Base-by-base conservation (phyloP, 2,329 filamentous ascomycete species). In the Aspergillus spinulosporus region DNA sequence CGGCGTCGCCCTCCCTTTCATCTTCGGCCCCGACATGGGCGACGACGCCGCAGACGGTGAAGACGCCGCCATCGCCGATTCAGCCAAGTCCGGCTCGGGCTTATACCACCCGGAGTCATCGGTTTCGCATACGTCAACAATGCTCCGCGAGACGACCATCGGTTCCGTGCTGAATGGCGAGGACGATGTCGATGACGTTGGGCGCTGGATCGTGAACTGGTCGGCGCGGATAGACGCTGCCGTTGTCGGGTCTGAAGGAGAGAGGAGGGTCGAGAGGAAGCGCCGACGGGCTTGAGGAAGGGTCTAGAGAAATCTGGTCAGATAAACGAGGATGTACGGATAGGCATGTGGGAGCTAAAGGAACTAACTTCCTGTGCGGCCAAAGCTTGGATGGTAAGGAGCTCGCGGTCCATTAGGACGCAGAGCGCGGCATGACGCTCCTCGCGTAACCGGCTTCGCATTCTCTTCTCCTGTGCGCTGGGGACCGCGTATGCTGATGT, bases 351-450 rank as follows among this genome's bases (percentile, higher is more conserved):
- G 29, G 6, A 14, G 32, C 26, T 3, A n/a, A 32, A 21, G 37
- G 5, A 11, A 57, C 66, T 44, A 59, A 77, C 75, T 62, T 74
- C 68, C 15, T 71, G 66, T 15, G 70, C 72, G 12, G 68, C 70
- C 5, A 76, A 53, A 0, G 74, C 74, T 56, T 78, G 74, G 3
- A 72, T 67, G 6, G 74, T 71, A 2, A 78, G 61, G 3, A 78
- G 50, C 54, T 77, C 74, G n/a, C 65, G 62, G 54, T 76, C 71
- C 44, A 66, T 65, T 4, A 76, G 58, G 6, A 76, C 68, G n/a
- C 66, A 69, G 11, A 76, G 65, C 1, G 72, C 69, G 3, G 71
- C 71, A 40, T 75, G 69, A 32, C 72, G 66, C 40, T 71, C 70
- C 47, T 75, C 73, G 34, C 71, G 68, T 15, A 64, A 59, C 8